Base-by-base conservation (phyloP, 345 rosid genomes). In the Citrus medica region DNA sequence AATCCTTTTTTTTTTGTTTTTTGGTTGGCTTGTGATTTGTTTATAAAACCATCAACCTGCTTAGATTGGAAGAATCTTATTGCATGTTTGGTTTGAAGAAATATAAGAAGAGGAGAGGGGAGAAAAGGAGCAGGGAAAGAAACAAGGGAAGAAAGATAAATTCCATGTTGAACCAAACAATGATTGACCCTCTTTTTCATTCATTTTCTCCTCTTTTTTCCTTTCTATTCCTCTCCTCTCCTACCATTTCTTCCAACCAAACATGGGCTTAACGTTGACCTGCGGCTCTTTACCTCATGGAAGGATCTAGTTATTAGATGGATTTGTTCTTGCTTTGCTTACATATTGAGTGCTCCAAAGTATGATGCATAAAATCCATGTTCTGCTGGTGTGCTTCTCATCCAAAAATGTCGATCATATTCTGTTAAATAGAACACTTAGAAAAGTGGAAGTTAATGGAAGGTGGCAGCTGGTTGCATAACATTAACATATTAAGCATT, bases 321-420 rank as follows among this genome's bases (percentile, higher is more conserved):
- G 65, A 77, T 7, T 16, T 37, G 22, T 33, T 77, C 62, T 79
- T 79, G 46, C 35, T 58, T 24, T 64, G 71, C 71, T 56, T 3
- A 30, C 2, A 55, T 81, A 30, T 33, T 32, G 21, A 37, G 7
- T 62, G 22, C 58, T 28, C 14, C 5, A 21, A 51, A 30, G 63
- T 80, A 30, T 37, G 28, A 51, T 55, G 71, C 68, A n/a, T 61
- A 12, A 42, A 17, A 33, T 66, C 14, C 3, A 14, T 19, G 8
- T 6, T 30, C 56, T 17, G 32, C 63, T 48, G 51, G 10, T 32
- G 22, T 24, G 37, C 42, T 72, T 73, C 62, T 63, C 59, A 24
- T 71, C n/a, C 30, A n/a, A 63, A 58, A 51, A 30, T 58, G 10
- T 53, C 21, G 73, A 76, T 42, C 73, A n/a, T 25, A 28, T 27